Conservation (phyloP, 148 eudicot species). For the Amaranthus cruentus region DNA sequence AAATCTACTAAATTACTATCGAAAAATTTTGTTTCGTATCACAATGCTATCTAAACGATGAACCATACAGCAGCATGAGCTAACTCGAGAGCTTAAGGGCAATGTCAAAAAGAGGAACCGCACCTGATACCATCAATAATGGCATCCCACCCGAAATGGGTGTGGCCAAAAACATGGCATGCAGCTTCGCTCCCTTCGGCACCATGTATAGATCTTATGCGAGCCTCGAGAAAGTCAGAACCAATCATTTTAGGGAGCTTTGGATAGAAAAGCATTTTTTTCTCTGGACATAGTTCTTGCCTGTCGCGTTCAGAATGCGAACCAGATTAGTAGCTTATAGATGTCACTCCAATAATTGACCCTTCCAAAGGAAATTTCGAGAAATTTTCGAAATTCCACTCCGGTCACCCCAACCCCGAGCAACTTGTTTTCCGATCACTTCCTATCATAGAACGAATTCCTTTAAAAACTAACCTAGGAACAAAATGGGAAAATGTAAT, state of each 20-base stretch:
- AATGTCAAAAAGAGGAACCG: background rate
- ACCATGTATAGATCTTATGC: constrained; percentile 57
- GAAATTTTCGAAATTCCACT: background rate
- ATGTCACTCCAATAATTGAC: background rate
- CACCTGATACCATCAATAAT: constrained; percentile 58
- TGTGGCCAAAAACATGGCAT: constrained; percentile 76
- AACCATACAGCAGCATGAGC: too few species aligned
- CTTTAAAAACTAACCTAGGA: constrained; percentile 46
- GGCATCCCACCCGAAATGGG: constrained; percentile 76
- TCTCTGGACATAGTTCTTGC: constrained; percentile 69
- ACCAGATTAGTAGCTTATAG: background rate
- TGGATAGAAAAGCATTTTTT: constrained; percentile 77
- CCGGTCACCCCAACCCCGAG: background rate
- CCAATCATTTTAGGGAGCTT: constrained; percentile 65
- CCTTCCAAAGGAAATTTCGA: background rate
- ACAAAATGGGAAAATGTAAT: constrained; percentile 66
- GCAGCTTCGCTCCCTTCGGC: constrained; percentile 35
- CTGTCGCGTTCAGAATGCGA: constrained; percentile 23
- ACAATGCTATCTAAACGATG: too few species aligned
- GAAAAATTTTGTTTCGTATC: too few species aligned
- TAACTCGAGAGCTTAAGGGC: background rate
- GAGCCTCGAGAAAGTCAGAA: constrained; percentile 52
- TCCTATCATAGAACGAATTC: background rate
- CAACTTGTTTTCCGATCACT: too few species aligned
- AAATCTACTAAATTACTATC: too few species aligned